Evolutionary conservation across 2,329 filamentous ascomycete species (phyloP), one percentile per base, ranked within the genome.

Genomic region (Xylogone sp.): DNA sequence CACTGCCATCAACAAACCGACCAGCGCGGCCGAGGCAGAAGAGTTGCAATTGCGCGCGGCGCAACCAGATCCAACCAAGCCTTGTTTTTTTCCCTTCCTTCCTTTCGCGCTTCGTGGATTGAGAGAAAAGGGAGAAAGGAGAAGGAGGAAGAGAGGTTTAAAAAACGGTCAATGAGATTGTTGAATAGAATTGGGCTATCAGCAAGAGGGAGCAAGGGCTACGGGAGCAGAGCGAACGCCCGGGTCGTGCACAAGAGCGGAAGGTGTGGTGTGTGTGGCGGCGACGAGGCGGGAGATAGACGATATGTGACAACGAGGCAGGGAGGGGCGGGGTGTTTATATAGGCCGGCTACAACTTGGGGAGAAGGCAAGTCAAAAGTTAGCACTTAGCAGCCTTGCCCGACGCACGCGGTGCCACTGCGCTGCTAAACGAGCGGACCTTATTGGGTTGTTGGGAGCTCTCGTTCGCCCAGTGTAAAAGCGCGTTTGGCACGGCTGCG

Each of bases 1-100:
- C 63, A 72, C 72, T 73, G 75, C 74, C 70, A 74, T 75, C 69
- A 69, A 74, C 68, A 65, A 62, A 59, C 57, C 59, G 57, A 58
- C 56, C 56, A 3, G 19, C 43, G 34, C 34, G 34, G 34, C 13
- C 34, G 34, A 39, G 34, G 34, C 34, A 39, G 34, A 39, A 18
- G 34, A 39, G n/a, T 9, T 18, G 43, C 43, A 24, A 45, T n/a
- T 45, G 19, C 43, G 19, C 18, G 43, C 9, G 12, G 22, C 20
- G 19, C 43, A 19, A 21, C 19, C 43, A 19, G 6, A 45, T 6
- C 13, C n/a, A 18, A 13, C 34, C 34, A 7, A 39, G 34, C n/a
- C n/a, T n/a, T n/a, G n/a, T n/a, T n/a, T n/a, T n/a, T n/a, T n/a
- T n/a, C n/a, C n/a, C n/a, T 18, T 16, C 34, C 13, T 39, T 5